Evolutionary conservation across 2,329 filamentous ascomycete species (phyloP).

Genomic region (Colletotrichum lupini): DNA sequence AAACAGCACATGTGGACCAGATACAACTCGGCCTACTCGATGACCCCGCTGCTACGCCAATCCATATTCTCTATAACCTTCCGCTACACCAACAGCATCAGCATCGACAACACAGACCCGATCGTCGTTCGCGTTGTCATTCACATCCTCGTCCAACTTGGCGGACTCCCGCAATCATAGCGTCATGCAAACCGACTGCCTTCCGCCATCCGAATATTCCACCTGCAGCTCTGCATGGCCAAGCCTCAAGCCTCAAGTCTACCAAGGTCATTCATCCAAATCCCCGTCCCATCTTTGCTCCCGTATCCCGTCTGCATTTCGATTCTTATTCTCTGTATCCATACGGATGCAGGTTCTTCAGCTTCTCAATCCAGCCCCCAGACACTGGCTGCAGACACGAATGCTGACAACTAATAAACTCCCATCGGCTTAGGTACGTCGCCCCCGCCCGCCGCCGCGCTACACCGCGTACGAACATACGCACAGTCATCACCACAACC

Average conservation of each 20-base stretch:
- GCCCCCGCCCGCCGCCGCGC: not conserved
- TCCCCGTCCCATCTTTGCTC: constrained; percentile 18
- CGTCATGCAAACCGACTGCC: constrained; percentile 13
- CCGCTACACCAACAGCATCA: constrained; percentile 9
- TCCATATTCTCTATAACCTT: not conserved
- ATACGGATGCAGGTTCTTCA: not conserved
- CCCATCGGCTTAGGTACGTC: not conserved
- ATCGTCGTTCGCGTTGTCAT: constrained; percentile 10
- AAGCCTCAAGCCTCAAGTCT: not conserved
- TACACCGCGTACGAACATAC: not conserved
- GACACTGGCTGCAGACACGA: not conserved
- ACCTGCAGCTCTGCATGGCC: not conserved
- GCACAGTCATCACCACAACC: not conserved
- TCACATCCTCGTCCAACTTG: not conserved
- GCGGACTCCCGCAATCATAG: constrained; percentile 29
- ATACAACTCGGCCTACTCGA: not conserved
- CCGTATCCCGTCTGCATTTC: constrained; percentile 9
- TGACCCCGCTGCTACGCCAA: not conserved
- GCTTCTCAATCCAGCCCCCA: not conserved
- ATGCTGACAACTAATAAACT: not conserved
- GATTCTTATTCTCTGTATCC: no score
- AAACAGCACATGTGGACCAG: constrained; percentile 8
- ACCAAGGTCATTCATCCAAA: not conserved
- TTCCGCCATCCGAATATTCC: constrained; percentile 22
- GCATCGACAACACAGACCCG: constrained; percentile 22